These are phyloP conservation scores for Euphorbia corollata DNA, from an alignment of 441 rosid genomes.

Conservation along the genomic window DNA sequence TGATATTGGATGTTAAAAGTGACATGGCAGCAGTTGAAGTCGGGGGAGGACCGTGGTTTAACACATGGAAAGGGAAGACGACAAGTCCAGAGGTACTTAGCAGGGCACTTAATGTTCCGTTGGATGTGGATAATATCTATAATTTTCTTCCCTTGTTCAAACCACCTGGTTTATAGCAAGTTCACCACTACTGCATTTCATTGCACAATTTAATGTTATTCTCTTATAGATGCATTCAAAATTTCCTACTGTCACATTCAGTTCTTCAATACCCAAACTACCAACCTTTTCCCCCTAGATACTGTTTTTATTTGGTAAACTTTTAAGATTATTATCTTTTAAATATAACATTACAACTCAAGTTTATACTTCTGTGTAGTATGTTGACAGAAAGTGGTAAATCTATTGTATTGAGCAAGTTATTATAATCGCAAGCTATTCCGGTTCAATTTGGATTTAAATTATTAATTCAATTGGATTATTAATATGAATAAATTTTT, in stretches of 20 bases:
- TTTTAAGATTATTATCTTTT: no score
- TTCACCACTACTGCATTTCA: not conserved
- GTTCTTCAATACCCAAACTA: not conserved
- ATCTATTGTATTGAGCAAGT: no score
- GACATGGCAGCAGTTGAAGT: constrained; percentile 82
- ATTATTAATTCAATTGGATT: no score
- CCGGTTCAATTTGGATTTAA: no score
- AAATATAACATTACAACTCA: no score
- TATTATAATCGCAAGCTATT: no score
- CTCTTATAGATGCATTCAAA: not conserved
- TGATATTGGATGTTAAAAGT: constrained; percentile 65
- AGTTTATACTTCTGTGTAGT: no score
- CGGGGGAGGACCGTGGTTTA: constrained; percentile 98
- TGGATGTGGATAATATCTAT: constrained; percentile 53
- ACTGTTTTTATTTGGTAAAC: no score
- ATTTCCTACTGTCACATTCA: not conserved
- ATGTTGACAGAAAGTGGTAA: no score
- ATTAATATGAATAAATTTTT: no score
- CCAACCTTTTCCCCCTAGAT: no score
- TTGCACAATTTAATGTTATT: not conserved
- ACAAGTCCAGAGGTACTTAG: constrained; percentile 51
- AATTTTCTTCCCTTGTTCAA: constrained; percentile 52
- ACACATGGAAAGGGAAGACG: constrained; percentile 71
- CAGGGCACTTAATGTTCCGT: constrained; percentile 41
- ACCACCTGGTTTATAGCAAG: constrained; percentile 81